Evolutionary conservation across 2,329 filamentous ascomycete species (phyloP).

Genomic region (Aschersonia sp.): DNA sequence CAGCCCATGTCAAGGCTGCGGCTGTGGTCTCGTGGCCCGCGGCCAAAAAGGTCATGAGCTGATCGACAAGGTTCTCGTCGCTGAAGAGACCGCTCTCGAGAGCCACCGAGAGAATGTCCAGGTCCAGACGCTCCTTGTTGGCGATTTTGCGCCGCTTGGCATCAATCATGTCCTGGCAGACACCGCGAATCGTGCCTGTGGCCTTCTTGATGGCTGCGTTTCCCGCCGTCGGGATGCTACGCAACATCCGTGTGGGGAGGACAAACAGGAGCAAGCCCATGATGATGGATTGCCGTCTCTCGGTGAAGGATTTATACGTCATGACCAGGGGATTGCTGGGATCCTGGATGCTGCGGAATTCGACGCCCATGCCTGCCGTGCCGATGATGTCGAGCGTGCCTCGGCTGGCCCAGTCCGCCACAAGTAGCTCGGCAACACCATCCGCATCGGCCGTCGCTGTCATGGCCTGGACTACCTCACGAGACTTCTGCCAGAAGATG

Average conservation of each 20-base stretch:
- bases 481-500: constrained; percentile 66
- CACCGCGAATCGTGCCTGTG: constrained; percentile 42
- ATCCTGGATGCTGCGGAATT: constrained; percentile 52
- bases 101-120: constrained; percentile 71
- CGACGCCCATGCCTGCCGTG: constrained; percentile 52
- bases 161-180: constrained; percentile 53
- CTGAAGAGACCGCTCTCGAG: constrained; percentile 60
- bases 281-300: constrained; percentile 28
- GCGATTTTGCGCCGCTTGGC: constrained; percentile 45
- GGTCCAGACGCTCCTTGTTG: constrained; percentile 32
- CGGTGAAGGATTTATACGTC: constrained; percentile 39
- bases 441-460: constrained; percentile 18
- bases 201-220: constrained; percentile 51
- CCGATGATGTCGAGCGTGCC: constrained; percentile 66
- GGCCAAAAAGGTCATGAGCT: constrained; percentile 81
- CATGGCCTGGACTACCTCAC: constrained; percentile 52
- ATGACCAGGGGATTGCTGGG: constrained; percentile 42
- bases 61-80: constrained; percentile 70
- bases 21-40: constrained; percentile 74
- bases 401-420: constrained; percentile 48
- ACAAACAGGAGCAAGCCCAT: constrained; percentile 46
- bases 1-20: constrained; percentile 59
- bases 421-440: constrained; percentile 33
- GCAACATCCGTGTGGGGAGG: constrained; percentile 46
- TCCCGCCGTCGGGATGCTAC: constrained; percentile 50